These are phyloP conservation scores for Exsudoporus floridanus DNA, from an alignment of 1,284 basidiomycete genomes.

Conservation along the genomic window DNA sequence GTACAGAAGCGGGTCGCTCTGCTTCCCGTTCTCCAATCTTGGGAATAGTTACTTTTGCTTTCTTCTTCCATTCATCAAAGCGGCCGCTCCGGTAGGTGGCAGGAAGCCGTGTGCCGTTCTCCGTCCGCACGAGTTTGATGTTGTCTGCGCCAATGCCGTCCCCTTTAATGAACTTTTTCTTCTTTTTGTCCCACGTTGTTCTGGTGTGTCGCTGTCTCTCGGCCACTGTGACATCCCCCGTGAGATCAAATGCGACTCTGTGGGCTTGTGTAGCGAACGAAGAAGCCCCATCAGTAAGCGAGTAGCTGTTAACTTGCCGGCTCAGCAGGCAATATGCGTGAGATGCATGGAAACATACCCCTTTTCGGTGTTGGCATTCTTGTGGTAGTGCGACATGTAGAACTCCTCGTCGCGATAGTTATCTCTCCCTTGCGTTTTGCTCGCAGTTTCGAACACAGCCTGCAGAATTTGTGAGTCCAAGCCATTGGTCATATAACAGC, in stretches of 20 bases:
- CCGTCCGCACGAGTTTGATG: constrained; percentile 91
- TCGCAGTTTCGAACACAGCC: constrained; percentile 73
- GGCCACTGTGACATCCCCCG: constrained; percentile 65
- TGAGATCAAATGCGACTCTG: constrained; percentile 80
- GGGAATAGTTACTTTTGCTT: constrained; percentile 70
- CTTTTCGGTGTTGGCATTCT: constrained; percentile 82
- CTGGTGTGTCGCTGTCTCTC: constrained; percentile 64
- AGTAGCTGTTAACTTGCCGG: constrained; percentile 59
- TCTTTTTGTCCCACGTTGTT: constrained; percentile 92
- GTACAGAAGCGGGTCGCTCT: constrained; percentile 31
- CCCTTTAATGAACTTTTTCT: constrained; percentile 91
- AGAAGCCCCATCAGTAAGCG: constrained; percentile 77
- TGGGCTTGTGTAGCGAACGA: constrained; percentile 86
- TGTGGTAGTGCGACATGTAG: constrained; percentile 90
- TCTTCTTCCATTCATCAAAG: constrained; percentile 94
- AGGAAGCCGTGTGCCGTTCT: constrained; percentile 91
- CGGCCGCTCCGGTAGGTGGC: constrained; percentile 91
- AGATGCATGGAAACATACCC: constrained; percentile 55
- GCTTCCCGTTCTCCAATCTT: constrained; percentile 73
- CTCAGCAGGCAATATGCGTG: background rate
- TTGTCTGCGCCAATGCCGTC: constrained; percentile 88
- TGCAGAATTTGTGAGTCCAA: constrained; percentile 35
- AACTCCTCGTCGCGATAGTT: constrained; percentile 81
- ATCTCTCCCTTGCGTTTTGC: constrained; percentile 45
- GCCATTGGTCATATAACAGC: background rate